These are phyloP conservation scores for Syzygium syzygioides DNA, from an alignment of 441 rosid species.

Conservation along the genomic window DNA sequence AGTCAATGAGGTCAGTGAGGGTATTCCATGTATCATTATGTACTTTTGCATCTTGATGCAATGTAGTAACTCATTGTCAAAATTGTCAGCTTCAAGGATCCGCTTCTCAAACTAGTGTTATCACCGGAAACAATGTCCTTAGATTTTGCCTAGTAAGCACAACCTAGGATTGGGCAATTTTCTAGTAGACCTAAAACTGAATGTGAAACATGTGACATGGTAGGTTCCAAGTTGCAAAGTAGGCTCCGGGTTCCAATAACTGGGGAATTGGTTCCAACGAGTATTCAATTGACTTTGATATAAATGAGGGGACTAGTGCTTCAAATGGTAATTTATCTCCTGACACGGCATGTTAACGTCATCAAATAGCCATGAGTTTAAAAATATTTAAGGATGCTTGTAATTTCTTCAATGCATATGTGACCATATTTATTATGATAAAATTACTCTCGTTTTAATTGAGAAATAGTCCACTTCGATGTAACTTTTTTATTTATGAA, in stretches of 20 bases:
- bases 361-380: too few relatives aligned
- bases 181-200: accelerated
- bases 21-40: not conserved
- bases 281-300: too few relatives aligned
- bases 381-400: too few relatives aligned
- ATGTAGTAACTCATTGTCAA: not conserved
- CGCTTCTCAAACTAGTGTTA: not conserved
- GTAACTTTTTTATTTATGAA: too few relatives aligned
- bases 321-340: too few relatives aligned
- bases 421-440: too few relatives aligned
- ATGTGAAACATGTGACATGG: accelerated
- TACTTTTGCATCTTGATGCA: not conserved
- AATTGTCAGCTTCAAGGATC: not conserved
- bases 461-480: too few relatives aligned
- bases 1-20: not conserved
- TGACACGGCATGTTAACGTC: too few relatives aligned
- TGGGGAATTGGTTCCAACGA: accelerated
- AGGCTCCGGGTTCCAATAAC: not conserved
- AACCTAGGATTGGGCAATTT: accelerated
- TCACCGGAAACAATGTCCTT: not conserved
- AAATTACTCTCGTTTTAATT: too few relatives aligned
- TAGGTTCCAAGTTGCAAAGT: not conserved
- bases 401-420: too few relatives aligned
- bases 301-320: too few relatives aligned
- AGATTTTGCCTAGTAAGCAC: not conserved